phyloP scores from a whole-genome alignment of 371 early-diverging fungal species.

The Dichotomocladium elegans region DNA sequence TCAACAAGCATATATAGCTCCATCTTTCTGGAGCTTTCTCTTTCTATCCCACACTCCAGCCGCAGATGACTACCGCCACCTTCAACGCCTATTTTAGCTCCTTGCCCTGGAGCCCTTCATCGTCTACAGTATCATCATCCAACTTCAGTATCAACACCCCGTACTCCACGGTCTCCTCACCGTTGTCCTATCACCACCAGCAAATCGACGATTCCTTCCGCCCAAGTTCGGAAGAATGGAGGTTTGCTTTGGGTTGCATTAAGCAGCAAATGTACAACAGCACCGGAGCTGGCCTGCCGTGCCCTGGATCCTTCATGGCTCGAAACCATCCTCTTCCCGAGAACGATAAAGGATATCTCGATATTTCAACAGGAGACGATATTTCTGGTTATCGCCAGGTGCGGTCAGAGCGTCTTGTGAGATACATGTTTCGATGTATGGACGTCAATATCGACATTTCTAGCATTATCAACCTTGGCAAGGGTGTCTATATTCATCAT shows the following conservation, averaged over 20 bases:
- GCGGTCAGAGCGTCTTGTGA: constrained; percentile 33
- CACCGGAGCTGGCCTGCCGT: constrained; percentile 12
- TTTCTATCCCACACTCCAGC: too few relatives aligned
- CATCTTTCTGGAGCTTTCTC: too few relatives aligned
- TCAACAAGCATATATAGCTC: too few relatives aligned
- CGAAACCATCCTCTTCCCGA: constrained; percentile 1
- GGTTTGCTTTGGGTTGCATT: constrained; percentile 14
- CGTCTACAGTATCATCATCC: not conserved
- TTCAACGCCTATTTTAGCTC: not conserved
- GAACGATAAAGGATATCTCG: not conserved
- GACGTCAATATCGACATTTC: constrained; percentile 13
- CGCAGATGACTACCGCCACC: constrained; percentile 1
- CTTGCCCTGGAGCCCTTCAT: not conserved
- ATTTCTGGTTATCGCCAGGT: constrained; percentile 20
- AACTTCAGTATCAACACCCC: not conserved
- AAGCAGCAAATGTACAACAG: constrained; percentile 31
- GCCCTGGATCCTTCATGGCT: constrained; percentile 21
- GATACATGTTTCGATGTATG: constrained; percentile 27
- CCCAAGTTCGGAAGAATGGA: constrained; percentile 11
- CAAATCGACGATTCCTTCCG: too few relatives aligned
- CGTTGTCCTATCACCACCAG: not conserved
- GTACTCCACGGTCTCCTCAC: not conserved
- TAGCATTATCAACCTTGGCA: constrained; percentile 27
- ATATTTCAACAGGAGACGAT: constrained; percentile 5
- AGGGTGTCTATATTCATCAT: constrained; percentile 44